Conservation (phyloP, 805 yeast species). For the Candida golubevii region DNA sequence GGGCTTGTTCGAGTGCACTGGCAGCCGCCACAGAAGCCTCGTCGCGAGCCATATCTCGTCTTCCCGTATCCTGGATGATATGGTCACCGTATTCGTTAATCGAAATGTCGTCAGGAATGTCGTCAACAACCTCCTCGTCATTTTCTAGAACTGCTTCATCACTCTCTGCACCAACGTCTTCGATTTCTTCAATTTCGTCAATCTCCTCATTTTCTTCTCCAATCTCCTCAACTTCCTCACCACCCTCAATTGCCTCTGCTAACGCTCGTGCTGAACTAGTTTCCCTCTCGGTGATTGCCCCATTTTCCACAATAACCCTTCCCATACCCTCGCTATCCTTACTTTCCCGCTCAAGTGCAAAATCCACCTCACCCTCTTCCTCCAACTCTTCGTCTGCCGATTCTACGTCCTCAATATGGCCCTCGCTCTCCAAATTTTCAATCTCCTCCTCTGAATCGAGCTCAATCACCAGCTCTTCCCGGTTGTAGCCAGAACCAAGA, state of each 20-base stretch:
- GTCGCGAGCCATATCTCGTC: too few species aligned
- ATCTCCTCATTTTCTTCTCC: background rate
- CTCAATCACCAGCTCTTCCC: constrained; percentile 10
- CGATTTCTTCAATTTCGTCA: background rate
- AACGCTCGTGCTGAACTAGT: background rate
- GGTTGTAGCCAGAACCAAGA: background rate
- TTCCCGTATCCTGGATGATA: too few species aligned
- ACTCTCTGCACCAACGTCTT: background rate
- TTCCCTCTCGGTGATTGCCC: background rate
- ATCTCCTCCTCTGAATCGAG: constrained; percentile 24
- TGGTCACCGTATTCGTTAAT: too few species aligned
- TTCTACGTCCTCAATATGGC: background rate
- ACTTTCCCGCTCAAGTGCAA: too few species aligned
- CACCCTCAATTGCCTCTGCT: background rate
- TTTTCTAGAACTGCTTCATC: background rate
- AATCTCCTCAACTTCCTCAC: background rate
- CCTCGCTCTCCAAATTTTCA: constrained; percentile 23
- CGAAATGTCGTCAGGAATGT: too few species aligned
- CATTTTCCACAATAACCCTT: background rate
- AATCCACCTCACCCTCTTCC: constrained; percentile 4
- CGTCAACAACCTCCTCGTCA: background rate
- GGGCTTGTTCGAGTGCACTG: background rate
- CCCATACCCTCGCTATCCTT: background rate
- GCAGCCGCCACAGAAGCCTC: too few species aligned
- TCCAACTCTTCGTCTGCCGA: background rate